phyloP scores from a whole-genome alignment of 1,284 basidiomycete species.

The Ustilago loliicola region DNA sequence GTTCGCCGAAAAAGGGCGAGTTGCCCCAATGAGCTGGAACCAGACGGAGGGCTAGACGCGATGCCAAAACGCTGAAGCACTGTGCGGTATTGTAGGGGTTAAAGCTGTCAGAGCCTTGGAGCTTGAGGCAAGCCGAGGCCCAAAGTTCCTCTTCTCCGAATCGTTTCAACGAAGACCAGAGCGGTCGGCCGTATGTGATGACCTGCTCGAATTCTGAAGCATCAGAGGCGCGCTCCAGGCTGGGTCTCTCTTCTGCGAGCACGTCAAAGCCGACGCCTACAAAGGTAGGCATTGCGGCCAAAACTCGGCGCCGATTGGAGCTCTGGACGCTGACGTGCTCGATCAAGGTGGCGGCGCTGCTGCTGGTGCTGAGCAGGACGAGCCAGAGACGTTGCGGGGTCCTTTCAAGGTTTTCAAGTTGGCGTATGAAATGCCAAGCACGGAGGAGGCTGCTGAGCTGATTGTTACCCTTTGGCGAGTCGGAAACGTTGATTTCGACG shows the following conservation, averaged over 20 bases:
- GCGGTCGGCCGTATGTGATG: slow-evolving; percentile 12
- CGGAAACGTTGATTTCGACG: neutral
- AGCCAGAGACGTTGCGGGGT: slow-evolving; percentile 12
- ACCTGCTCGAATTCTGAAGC: neutral
- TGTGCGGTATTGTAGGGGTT: too few species aligned
- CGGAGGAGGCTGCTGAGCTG: slow-evolving; percentile 12
- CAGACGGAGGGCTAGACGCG: too few species aligned
- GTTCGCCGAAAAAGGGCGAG: too few species aligned
- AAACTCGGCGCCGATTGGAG: neutral
- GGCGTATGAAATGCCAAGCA: slow-evolving; percentile 14
- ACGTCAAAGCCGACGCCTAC: slow-evolving; percentile 6
- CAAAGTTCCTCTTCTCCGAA: too few species aligned
- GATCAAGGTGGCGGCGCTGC: slow-evolving; percentile 1
- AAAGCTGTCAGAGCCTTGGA: neutral
- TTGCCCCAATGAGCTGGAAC: too few species aligned
- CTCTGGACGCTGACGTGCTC: neutral
- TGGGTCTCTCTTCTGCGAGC: neutral
- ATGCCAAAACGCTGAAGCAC: too few species aligned
- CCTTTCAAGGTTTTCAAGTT: neutral
- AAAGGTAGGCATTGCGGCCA: neutral
- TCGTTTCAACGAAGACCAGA: slow-evolving; percentile 17
- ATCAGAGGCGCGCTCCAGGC: neutral
- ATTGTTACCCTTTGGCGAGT: neutral
- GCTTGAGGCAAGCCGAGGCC: slow-evolving; percentile 7
- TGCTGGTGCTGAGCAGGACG: slow-evolving; percentile 25